Base-by-base conservation (phyloP, 2,329 filamentous ascomycete species). In the Coniosporium tulheliwenetii region DNA sequence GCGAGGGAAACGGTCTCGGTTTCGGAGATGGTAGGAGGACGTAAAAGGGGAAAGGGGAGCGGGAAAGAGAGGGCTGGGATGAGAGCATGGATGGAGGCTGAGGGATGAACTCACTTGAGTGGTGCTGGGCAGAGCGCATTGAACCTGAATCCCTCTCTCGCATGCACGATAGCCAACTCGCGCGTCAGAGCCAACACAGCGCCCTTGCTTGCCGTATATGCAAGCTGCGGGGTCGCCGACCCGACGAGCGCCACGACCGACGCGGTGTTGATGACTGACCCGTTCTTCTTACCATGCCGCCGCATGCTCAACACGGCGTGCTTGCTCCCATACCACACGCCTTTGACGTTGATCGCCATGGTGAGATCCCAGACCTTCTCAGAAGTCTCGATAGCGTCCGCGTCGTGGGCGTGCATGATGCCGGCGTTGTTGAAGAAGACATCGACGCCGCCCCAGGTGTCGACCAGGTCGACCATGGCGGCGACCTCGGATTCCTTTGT, bases 381-480 rank as follows among this genome's bases (percentile, higher is more conserved):
- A 39, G 84, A 79, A 1, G 86, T 94, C 58, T 81, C 75, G 58
- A 93, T 67, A 38, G 87, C 85, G 60, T 61, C 57, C 32, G 63
- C 65, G 45, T 70, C 65, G 43, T 81, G 70, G 38, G 77, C 79
- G 65, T 94, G 87, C 87, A 95, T 95, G 62, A 95, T 95, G 41
- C 87, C 87, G 16, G 87, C 87, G 60, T 95, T 95, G 76, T 95
- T 95, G 77, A 94, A 95, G 53, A 94, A 84, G 56, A 94, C 70
- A 59, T 95, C 87, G 2, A 91, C 64, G 36, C 87, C 87, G 55
- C 87, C 87, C 82, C 84, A 93, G 43, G 74, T 57, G 61, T 95
- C 87, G 43, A 89, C 65, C 8, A 73, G 64, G 50, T 83, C 80
- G 40, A 94, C 70, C 57, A 82, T 76, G 42, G 77, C 75, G 54